Evolutionary conservation across 2,329 filamentous ascomycete species (phyloP), one percentile per base, ranked within the genome.

Genomic region (Ascosphaera apis): DNA sequence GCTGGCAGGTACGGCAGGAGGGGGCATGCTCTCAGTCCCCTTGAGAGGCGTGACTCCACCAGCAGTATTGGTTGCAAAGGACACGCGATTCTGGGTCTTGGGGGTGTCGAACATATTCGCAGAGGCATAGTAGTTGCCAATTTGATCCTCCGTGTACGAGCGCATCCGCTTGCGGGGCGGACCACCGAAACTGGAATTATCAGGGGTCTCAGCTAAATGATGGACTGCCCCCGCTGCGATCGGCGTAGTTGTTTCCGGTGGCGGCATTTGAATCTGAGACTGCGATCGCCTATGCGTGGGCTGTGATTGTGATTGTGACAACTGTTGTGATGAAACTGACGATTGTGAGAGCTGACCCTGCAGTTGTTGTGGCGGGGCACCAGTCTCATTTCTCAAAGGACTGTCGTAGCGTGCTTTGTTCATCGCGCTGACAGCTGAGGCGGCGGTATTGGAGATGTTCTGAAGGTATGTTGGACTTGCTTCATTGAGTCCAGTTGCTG

Each of bases 391-490:
- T 3, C 77, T 77, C 5, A 68, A 76, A 1, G 84, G 83, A 2
- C 84, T 92, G 52, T 93, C 84, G 47, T 93, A 77, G 9, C 86
- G 71, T 12, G 88, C 86, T 60, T 95, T 93, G 67, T 81, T 93
- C 55, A 98, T 91, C 39, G 88, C 86, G 41, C 83, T 84, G 38
- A 98, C 80, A 18, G 88, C 88, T 47, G 83, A 86, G 3, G 81
- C 88, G 1, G 88, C 84, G 1, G 83, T 91, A 43, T 73, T 78
- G 3, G 86, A 95, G 43, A 98, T 95, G 49, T 91, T 93, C 51
- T 84, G 84, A 62, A 98, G 95, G 52, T 93, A 93, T 1, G 88
- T 93, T n/a, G n/a, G n/a, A n/a, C n/a, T n/a, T n/a, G n/a, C n/a
- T n/a, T n/a, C n/a, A n/a, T n/a, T n/a, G n/a, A n/a, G n/a, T n/a